Evolutionary conservation across 2,329 filamentous ascomycete species (phyloP).

Genomic region (Aspergillus jensenii): DNA sequence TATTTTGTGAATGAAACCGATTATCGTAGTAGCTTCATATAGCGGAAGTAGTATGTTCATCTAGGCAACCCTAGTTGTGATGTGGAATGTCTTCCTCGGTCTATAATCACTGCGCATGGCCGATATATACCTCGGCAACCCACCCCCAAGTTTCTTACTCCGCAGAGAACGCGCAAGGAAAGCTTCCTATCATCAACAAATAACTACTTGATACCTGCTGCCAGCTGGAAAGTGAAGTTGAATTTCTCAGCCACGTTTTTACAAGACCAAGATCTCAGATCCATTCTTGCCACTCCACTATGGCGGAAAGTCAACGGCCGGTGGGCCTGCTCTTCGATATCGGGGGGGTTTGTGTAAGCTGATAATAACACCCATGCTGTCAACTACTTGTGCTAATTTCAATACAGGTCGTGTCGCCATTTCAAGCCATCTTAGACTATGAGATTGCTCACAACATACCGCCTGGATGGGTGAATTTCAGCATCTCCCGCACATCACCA

Average conservation of each 20-base stretch:
- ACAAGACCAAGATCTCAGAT: not conserved
- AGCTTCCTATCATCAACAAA: not conserved
- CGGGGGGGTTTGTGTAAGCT: slow-evolving; percentile 87
- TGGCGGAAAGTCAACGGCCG: slow-evolving; percentile 52
- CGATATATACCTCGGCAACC: slow-evolving; percentile 14
- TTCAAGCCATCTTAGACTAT: slow-evolving; percentile 91
- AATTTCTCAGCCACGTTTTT: not conserved
- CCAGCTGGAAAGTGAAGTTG: not conserved
- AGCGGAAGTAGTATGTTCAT: not conserved
- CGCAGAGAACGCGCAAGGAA: slow-evolving; percentile 4
- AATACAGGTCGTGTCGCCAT: slow-evolving; percentile 77
- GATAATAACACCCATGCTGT: not conserved
- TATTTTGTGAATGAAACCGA: not conserved
- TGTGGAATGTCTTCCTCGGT: slow-evolving; percentile 7
- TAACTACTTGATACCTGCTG: not conserved
- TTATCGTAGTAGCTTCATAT: no score
- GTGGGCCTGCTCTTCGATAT: slow-evolving; percentile 90
- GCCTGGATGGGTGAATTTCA: slow-evolving; percentile 86
- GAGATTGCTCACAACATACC: slow-evolving; percentile 76
- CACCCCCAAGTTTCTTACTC: slow-evolving; percentile 3
- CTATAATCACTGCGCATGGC: not conserved
- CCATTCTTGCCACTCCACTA: slow-evolving; percentile 18
- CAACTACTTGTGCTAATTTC: slow-evolving; percentile 10
- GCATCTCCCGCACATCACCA: slow-evolving; percentile 75
- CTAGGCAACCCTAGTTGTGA: not conserved